Conservation (phyloP, 148 eudicot species). For the Amaranthus hypochondriacus region DNA sequence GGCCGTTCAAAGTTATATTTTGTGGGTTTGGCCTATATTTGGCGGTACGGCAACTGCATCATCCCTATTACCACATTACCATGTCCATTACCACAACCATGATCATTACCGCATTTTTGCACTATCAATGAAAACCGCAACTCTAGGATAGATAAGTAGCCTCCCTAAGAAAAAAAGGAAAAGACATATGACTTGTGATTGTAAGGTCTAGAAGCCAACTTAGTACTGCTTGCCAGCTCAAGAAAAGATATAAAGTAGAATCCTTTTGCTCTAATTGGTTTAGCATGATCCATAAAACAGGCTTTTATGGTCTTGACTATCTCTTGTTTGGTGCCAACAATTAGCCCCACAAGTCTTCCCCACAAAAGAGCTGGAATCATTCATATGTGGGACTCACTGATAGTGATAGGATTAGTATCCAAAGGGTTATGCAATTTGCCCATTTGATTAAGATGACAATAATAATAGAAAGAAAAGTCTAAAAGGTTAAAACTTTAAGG, state of each 20-base stretch:
- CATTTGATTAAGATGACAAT: slow-evolving; percentile 11
- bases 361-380: slow-evolving; percentile 23
- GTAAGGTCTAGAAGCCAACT: neutral
- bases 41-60: no score
- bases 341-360: slow-evolving; percentile 28
- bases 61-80: neutral
- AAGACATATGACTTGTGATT: neutral
- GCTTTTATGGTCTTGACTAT: slow-evolving; percentile 11
- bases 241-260: slow-evolving; percentile 9
- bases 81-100: neutral
- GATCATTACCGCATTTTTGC: neutral
- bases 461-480: slow-evolving; percentile 12
- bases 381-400: slow-evolving; percentile 22
- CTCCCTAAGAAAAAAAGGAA: neutral
- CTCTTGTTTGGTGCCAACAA: slow-evolving; percentile 6
- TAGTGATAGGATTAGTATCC: slow-evolving; percentile 38
- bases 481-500: neutral
- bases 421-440: slow-evolving; percentile 22
- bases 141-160: neutral
- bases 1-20: no score
- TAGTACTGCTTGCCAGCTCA: slow-evolving; percentile 29
- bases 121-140: no score
- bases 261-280: slow-evolving; percentile 7
- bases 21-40: no score
- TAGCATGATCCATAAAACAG: slow-evolving; percentile 24